Evolutionary conservation across 2,329 filamentous ascomycete species (phyloP).

Genomic region (Aspergillus thermomutatus): DNA sequence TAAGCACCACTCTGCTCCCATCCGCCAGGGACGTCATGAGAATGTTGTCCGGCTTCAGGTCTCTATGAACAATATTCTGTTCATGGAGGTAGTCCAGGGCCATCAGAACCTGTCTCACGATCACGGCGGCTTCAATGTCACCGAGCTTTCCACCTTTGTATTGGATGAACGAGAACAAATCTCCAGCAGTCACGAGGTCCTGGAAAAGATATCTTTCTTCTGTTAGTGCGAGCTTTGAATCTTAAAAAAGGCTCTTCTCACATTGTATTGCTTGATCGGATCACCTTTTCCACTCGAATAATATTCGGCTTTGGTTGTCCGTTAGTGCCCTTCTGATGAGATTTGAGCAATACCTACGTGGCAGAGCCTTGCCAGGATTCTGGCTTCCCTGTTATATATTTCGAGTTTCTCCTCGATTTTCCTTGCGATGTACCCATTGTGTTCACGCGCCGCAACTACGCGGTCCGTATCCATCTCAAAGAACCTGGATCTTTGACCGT

Average conservation of each 20-base stretch:
- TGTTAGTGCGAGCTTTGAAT: slow-evolving; percentile 8
- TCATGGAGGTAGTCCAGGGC: slow-evolving; percentile 58
- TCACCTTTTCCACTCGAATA: slow-evolving; percentile 55
- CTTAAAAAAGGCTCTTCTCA: slow-evolving; percentile 22
- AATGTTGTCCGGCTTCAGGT: slow-evolving; percentile 63
- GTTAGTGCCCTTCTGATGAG: neutral
- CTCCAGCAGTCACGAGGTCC: slow-evolving; percentile 58
- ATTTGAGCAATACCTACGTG: slow-evolving; percentile 40
- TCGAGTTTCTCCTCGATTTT: slow-evolving; percentile 28
- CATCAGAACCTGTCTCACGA: slow-evolving; percentile 54
- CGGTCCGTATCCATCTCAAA: neutral
- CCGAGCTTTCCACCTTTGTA: slow-evolving; percentile 45
- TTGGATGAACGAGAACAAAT: slow-evolving; percentile 59
- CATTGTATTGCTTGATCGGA: slow-evolving; percentile 51
- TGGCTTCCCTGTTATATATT: slow-evolving; percentile 38
- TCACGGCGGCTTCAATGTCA: slow-evolving; percentile 52
- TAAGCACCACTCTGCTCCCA: slow-evolving; percentile 54
- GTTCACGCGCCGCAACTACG: slow-evolving; percentile 8
- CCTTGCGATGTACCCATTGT: slow-evolving; percentile 15
- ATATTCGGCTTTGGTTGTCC: slow-evolving; percentile 52
- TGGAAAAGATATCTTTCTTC: slow-evolving; percentile 56
- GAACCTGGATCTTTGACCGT: slow-evolving; percentile 10
- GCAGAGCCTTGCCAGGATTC: slow-evolving; percentile 49
- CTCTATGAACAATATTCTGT: slow-evolving; percentile 56
- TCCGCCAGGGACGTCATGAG: slow-evolving; percentile 53